Percentiles rank a stretch among this genome's conserved stretches.
Conservation (phyloP, 108 stramenopile genomes). For the Pseudonitzschia delicatissima region DNA sequence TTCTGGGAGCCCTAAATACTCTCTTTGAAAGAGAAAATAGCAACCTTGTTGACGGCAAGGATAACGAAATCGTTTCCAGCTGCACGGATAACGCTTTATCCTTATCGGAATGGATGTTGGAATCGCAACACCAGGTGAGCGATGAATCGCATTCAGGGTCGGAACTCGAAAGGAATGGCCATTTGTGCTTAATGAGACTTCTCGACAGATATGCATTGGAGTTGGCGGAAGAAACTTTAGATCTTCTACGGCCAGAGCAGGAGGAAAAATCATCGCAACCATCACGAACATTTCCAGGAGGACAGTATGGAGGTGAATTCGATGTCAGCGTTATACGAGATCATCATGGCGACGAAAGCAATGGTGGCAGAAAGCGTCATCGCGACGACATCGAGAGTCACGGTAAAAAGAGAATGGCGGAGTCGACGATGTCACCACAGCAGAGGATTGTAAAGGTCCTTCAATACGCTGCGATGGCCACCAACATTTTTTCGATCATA, state of each 20-base stretch:
- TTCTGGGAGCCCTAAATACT: neutral
- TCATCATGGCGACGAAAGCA: neutral
- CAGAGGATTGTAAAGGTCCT: neutral
- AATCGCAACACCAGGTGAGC: neutral
- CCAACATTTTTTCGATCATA: conserved; percentile 8
- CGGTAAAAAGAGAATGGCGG: neutral
- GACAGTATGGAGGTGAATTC: neutral
- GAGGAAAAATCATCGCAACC: neutral
- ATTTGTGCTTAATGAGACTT: neutral
- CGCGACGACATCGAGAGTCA: neutral
- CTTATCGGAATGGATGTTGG: neutral
- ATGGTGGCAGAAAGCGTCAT: neutral
- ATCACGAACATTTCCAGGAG: neutral
- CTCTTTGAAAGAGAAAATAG: neutral
- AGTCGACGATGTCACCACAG: too few relatives aligned
- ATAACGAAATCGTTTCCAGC: neutral
- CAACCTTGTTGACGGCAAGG: neutral
- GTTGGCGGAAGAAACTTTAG: conserved; percentile 1
- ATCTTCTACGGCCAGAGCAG: neutral
- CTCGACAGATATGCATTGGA: neutral
- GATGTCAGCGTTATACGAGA: neutral
- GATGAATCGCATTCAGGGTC: too few relatives aligned
- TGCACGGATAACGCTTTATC: neutral
- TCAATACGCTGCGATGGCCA: conserved; percentile 2
- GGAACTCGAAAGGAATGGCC: too few relatives aligned